Base-by-base conservation (phyloP, 495 filamentous ascomycete genomes). In the Ascodesmis nigricans region DNA sequence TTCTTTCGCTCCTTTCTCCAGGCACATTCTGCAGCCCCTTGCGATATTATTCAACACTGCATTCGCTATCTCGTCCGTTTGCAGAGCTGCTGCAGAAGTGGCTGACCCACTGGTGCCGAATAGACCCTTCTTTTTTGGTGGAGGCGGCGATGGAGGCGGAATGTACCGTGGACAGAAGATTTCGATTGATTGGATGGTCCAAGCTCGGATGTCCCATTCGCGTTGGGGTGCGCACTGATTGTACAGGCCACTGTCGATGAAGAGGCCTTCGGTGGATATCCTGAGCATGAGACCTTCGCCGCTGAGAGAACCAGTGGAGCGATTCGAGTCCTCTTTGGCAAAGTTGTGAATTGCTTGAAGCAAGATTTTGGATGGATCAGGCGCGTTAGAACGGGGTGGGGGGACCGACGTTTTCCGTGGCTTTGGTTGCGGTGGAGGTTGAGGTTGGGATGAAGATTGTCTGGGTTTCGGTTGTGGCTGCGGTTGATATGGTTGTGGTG, bases 141-240 rank as follows among this genome's bases (percentile, higher is more conserved):
- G 24, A 23, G 14, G 38, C 25, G 21, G 41, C 15, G 21, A 14
- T 13, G 46, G 47, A 6, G 47, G 42, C 10, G 46, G 38, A 10
- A 41, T 41, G 18, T 51, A 55, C 21, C 63, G 61, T 15, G 75
- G 71, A 44, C 75, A 82, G 70, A 78, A 83, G 53, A 93, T 73
- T 62, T 97, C 87, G 43, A 87, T 70, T 17, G 72, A 60, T 55
- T 83, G 92, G 57, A 97, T 66, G 8, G 79, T 91, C 87, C 87
- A 93, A 11, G 84, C 83, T 52, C 93, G 93, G 53, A 93, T 67
- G 52, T 97, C 87, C 90, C 90, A 97, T 57, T 95, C 90, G 31
- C 87, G 67, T 52, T 91, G 80, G n/a, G n/a, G n/a, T 13, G 75
- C 70, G 2, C 91, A 75, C 1, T 41, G 38, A 25, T 71, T 71